phyloP scores from a whole-genome alignment of 2,329 filamentous ascomycete genomes.

The Neophaeococcomyces aloes region DNA sequence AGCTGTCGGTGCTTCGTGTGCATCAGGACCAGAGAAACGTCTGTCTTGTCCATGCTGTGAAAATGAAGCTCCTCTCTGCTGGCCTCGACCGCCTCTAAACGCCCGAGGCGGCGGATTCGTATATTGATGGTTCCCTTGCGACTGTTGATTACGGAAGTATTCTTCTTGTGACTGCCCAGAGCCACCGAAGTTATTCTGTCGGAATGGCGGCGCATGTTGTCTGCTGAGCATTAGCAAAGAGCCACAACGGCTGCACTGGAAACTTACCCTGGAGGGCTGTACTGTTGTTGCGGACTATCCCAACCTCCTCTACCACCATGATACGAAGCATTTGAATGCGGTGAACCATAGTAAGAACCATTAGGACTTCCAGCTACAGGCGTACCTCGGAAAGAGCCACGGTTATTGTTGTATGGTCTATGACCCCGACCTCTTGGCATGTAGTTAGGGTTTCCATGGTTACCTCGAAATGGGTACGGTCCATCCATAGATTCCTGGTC shows the following conservation, averaged over 20 bases:
- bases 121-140: constrained; percentile 43
- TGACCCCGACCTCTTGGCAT: constrained; percentile 29
- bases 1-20: constrained; percentile 3
- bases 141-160: constrained; percentile 40
- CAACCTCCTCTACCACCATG: constrained; percentile 45
- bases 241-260: constrained; percentile 6
- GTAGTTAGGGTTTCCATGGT: constrained; percentile 26
- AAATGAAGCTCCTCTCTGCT: constrained; percentile 52
- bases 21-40: constrained; percentile 16
- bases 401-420: constrained; percentile 32
- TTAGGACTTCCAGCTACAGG: constrained; percentile 47
- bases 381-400: constrained; percentile 43
- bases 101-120: constrained; percentile 36
- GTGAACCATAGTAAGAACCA: constrained; percentile 49
- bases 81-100: constrained; percentile 43
- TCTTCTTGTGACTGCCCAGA: constrained; percentile 41
- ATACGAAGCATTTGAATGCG: constrained; percentile 53
- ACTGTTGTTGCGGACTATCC: constrained; percentile 34
- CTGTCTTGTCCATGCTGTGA: constrained; percentile 25
- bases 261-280: constrained; percentile 42
- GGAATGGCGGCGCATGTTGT: constrained; percentile 49
- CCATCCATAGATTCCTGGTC: constrained; percentile 24
- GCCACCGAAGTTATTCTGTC: constrained; percentile 45
- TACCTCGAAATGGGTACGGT: constrained; percentile 26
- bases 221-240: constrained; percentile 25